These are phyloP conservation scores for Prinsepia uniflora DNA, from an alignment of 306 rosid species.

Conservation along the genomic window DNA sequence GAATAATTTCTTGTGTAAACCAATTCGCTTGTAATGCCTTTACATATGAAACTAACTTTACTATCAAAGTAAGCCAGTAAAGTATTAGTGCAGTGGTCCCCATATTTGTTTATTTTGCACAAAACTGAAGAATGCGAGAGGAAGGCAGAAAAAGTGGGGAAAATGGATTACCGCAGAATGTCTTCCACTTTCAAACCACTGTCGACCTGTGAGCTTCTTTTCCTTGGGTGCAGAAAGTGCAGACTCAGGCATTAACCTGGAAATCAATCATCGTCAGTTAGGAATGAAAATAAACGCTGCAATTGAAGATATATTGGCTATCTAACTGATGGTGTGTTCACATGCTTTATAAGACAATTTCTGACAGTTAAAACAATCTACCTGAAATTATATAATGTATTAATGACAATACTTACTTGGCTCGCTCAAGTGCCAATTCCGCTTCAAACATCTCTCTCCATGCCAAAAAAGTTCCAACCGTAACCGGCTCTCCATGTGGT, in stretches of 20 bases:
- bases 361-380: background rate
- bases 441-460: constrained; percentile 99
- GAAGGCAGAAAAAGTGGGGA: background rate
- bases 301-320: background rate
- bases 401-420: constrained; percentile 63
- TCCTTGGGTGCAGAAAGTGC: constrained; percentile 86
- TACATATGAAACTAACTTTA: background rate
- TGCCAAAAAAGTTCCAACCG: constrained; percentile 80
- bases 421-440: constrained; percentile 93
- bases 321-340: background rate
- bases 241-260: constrained; percentile 95
- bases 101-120: background rate
- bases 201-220: constrained; percentile 87
- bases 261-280: constrained; percentile 22
- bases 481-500: constrained; percentile 98
- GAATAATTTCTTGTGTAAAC: background rate
- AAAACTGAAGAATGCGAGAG: constrained; percentile 8
- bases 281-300: background rate
- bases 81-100: background rate
- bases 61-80: background rate
- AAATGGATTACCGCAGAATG: constrained; percentile 56
- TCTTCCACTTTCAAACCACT: constrained; percentile 97
- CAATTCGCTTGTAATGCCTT: background rate
- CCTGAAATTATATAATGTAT: constrained; percentile 15
- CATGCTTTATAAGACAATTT: background rate